Evolutionary conservation across 2,329 filamentous ascomycete species (phyloP).

Genomic region (Sordariomycetes sp.): DNA sequence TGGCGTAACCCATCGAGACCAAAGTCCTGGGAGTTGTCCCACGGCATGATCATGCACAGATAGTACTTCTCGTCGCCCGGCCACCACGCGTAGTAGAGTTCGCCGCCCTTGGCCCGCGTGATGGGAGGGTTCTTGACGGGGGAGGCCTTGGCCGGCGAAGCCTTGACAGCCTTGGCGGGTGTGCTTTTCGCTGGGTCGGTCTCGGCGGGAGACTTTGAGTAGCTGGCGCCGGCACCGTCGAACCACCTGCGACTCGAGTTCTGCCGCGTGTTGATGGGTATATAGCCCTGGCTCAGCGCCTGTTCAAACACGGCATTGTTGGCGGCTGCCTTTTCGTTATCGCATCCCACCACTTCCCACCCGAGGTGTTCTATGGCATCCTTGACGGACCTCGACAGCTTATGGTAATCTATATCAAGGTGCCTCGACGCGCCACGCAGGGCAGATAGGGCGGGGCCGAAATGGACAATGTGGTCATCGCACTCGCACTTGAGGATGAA

Average conservation of each 20-base stretch:
- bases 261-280: conserved; percentile 6
- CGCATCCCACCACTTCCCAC: conserved; percentile 9
- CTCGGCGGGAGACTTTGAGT: no score
- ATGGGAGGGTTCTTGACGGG: conserved; percentile 6
- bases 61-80: conserved; percentile 7
- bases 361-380: conserved; percentile 9
- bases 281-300: conserved; percentile 6
- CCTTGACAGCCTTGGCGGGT: not conserved
- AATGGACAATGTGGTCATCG: conserved; percentile 11
- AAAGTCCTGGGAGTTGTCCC: conserved; percentile 7
- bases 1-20: conserved; percentile 2
- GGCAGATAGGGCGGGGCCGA: conserved; percentile 6
- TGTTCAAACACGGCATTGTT: conserved; percentile 10
- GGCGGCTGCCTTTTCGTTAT: conserved; percentile 4
- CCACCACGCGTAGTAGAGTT: conserved; percentile 10
- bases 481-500: conserved; percentile 12
- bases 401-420: conserved; percentile 8
- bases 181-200: not conserved
- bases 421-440: conserved; percentile 10
- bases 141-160: not conserved
- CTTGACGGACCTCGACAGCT: conserved; percentile 5
- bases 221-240: no score
- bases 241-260: not conserved
- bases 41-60: conserved; percentile 10
- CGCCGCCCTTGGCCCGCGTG: conserved; percentile 8